Evolutionary conservation across 441 rosid species (phyloP).

Genomic region (Mallotus repandus): DNA sequence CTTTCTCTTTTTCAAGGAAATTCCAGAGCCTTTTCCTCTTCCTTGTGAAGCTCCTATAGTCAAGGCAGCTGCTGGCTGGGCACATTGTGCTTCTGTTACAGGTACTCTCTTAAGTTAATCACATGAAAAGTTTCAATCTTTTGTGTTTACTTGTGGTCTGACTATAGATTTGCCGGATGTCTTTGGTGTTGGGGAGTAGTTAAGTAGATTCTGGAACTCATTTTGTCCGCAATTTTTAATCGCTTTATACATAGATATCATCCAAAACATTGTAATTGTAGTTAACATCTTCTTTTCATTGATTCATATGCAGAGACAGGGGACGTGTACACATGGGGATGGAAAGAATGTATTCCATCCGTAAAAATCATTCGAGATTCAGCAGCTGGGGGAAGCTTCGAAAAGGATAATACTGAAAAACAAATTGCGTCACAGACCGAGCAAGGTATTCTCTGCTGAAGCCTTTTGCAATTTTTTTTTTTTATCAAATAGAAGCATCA

Average conservation of each 20-base stretch:
- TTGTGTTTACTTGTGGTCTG: too few relatives aligned
- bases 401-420: conserved; percentile 37
- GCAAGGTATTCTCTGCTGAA: conserved; percentile 43
- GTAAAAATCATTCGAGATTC: conserved; percentile 48
- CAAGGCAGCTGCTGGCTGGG: conserved; percentile 92
- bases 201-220: too few relatives aligned
- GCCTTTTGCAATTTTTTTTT: neutral
- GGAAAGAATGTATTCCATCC: conserved; percentile 92
- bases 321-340: conserved; percentile 91
- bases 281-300: neutral
- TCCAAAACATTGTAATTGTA: too few relatives aligned
- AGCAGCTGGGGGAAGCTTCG: conserved; percentile 42
- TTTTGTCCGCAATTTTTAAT: too few relatives aligned
- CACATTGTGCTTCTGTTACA: conserved; percentile 82
- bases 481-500: neutral
- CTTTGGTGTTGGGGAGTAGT: too few relatives aligned
- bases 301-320: conserved; percentile 47
- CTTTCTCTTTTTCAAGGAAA: conserved; percentile 45
- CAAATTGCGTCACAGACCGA: conserved; percentile 49
- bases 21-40: conserved; percentile 83
- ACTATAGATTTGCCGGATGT: too few relatives aligned
- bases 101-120: conserved; percentile 32
- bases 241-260: too few relatives aligned
- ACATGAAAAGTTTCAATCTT: too few relatives aligned
- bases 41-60: conserved; percentile 58